These are phyloP conservation scores for Aspergillus sp. DNA, from an alignment of 2,329 filamentous ascomycete species.

Conservation along the genomic window DNA sequence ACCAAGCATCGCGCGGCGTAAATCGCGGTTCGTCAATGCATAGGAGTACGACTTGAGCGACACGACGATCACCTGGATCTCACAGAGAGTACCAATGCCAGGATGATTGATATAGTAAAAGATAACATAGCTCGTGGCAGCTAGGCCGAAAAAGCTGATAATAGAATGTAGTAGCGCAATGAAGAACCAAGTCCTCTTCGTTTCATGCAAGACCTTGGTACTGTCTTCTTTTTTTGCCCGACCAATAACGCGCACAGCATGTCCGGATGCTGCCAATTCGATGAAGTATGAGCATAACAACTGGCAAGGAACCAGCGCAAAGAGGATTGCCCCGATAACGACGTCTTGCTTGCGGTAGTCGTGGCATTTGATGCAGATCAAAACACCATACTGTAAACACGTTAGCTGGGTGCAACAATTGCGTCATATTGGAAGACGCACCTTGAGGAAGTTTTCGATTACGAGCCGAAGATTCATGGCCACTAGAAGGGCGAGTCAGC, in stretches of 20 bases:
- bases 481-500: slow-evolving; percentile 53
- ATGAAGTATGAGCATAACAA: slow-evolving; percentile 88
- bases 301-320: slow-evolving; percentile 85
- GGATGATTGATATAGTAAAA: slow-evolving; percentile 93
- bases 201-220: slow-evolving; percentile 57
- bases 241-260: slow-evolving; percentile 69
- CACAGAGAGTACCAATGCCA: slow-evolving; percentile 84
- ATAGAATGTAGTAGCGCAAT: slow-evolving; percentile 78
- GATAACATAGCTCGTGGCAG: slow-evolving; percentile 78
- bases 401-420: slow-evolving; percentile 2
- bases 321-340: slow-evolving; percentile 72
- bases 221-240: slow-evolving; percentile 53
- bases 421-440: slow-evolving; percentile 32
- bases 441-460: slow-evolving; percentile 96
- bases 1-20: slow-evolving; percentile 86
- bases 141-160: slow-evolving; percentile 79
- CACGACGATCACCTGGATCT: slow-evolving; percentile 89
- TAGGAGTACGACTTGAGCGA: slow-evolving; percentile 97
- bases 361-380: slow-evolving; percentile 89
- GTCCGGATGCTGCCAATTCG: slow-evolving; percentile 76
- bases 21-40: slow-evolving; percentile 92
- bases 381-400: slow-evolving; percentile 73
- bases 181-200: slow-evolving; percentile 74
- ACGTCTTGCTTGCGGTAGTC: slow-evolving; percentile 80
- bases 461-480: slow-evolving; percentile 91